phyloP scores from a whole-genome alignment of 2,329 filamentous ascomycete genomes.

The Colletotrichum orbiculare region DNA sequence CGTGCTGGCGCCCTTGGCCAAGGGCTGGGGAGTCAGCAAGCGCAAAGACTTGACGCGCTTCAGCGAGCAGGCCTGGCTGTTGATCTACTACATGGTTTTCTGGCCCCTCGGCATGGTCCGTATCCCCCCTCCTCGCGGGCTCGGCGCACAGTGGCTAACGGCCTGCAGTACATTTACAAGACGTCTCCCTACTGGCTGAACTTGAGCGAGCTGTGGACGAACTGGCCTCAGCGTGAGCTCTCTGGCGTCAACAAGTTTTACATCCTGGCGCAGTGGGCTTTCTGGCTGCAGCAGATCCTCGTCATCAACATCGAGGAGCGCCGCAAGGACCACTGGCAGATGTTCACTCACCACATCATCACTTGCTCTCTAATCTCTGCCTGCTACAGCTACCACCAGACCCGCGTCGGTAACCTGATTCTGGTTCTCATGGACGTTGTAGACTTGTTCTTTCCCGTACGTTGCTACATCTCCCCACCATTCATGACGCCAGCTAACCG shows the following conservation, averaged over 20 bases:
- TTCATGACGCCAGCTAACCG: constrained; percentile 25
- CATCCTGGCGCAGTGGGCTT: constrained; percentile 88
- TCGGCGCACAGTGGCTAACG: constrained; percentile 15
- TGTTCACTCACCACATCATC: constrained; percentile 94
- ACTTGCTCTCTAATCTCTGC: constrained; percentile 83
- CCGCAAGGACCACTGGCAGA: constrained; percentile 94
- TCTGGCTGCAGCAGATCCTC: constrained; percentile 94
- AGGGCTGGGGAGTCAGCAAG: constrained; percentile 76
- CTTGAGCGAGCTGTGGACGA: constrained; percentile 81
- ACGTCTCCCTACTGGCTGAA: constrained; percentile 83
- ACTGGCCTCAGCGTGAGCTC: constrained; percentile 85
- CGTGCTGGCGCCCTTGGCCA: constrained; percentile 81
- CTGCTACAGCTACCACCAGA: constrained; percentile 89
- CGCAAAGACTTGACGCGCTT: constrained; percentile 84
- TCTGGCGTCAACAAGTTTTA: constrained; percentile 85
- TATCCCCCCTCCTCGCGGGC: constrained; percentile 28
- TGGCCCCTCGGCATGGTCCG: constrained; percentile 87
- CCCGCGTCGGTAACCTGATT: constrained; percentile 88
- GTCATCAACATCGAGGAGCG: constrained; percentile 95
- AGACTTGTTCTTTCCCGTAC: constrained; percentile 86
- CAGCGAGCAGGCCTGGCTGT: constrained; percentile 93
- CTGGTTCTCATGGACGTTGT: constrained; percentile 94
- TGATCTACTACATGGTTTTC: constrained; percentile 84
- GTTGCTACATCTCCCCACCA: constrained; percentile 42
- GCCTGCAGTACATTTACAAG: constrained; percentile 78